Evolutionary conservation across 2,329 filamentous ascomycete genomes (phyloP).

Genomic region (Xylariaceae sp.): DNA sequence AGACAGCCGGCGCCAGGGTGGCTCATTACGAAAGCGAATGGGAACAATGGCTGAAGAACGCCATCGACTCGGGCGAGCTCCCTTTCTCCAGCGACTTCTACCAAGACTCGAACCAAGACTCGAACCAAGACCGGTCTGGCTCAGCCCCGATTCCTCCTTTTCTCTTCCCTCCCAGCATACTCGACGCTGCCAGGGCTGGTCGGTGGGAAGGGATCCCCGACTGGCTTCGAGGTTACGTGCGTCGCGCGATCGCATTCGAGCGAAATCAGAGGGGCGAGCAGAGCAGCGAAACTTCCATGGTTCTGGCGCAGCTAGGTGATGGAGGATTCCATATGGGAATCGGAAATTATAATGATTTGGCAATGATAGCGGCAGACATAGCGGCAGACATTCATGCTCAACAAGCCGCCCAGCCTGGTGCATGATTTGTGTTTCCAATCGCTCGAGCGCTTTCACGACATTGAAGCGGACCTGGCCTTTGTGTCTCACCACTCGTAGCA

Average conservation of each 20-base stretch:
- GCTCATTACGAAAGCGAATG: slow-evolving; percentile 63
- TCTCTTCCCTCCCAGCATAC: slow-evolving; percentile 46
- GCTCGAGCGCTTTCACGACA: too few relatives aligned
- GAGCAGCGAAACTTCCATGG: too few relatives aligned
- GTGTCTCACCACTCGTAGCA: too few relatives aligned
- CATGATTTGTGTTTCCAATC: slow-evolving; percentile 13
- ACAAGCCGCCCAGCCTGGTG: slow-evolving; percentile 30
- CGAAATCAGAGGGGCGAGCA: too few relatives aligned
- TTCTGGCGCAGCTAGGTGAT: too few relatives aligned
- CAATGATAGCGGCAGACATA: too few relatives aligned
- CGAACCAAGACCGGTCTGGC: slow-evolving; percentile 34
- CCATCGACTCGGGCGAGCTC: slow-evolving; percentile 57
- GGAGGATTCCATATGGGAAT: too few relatives aligned
- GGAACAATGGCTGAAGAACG: slow-evolving; percentile 71
- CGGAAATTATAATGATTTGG: too few relatives aligned
- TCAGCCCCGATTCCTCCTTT: slow-evolving; percentile 31
- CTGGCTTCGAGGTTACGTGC: slow-evolving; percentile 48
- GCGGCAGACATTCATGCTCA: slow-evolving; percentile 24
- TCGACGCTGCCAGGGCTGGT: slow-evolving; percentile 50
- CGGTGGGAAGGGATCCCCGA: slow-evolving; percentile 55
- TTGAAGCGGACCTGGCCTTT: too few relatives aligned
- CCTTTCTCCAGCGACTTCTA: slow-evolving; percentile 42
- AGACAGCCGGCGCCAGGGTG: slow-evolving; percentile 53
- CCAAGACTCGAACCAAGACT: slow-evolving; percentile 33
- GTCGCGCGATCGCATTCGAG: slow-evolving; percentile 41